Percentiles rank a stretch among this genome's conserved stretches.
Evolutionary conservation across 306 rosid genomes (phyloP).

Genomic region (Ammopiptanthus mongolicus): DNA sequence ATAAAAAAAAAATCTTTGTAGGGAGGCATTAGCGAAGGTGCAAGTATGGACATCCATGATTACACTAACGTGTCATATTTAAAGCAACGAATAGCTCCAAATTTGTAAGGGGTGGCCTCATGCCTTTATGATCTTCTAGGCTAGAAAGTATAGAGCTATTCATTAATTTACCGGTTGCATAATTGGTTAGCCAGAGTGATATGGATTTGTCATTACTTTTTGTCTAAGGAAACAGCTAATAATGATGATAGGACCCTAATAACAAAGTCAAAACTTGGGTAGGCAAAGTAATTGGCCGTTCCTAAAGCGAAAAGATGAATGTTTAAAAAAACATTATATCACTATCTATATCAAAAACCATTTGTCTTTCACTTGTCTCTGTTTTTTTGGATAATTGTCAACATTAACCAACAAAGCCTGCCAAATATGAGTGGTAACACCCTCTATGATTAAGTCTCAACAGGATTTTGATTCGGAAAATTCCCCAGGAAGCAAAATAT

Average conservation of each 20-base stretch:
- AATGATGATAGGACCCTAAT: slow-evolving; percentile 34
- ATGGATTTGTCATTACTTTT: slow-evolving; percentile 38
- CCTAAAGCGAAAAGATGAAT: slow-evolving; percentile 26
- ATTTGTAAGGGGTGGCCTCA: slow-evolving; percentile 17
- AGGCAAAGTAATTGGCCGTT: slow-evolving; percentile 33
- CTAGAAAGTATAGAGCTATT: slow-evolving; percentile 18
- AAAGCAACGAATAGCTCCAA: slow-evolving; percentile 24
- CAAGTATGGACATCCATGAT: slow-evolving; percentile 27
- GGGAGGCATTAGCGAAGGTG: neutral
- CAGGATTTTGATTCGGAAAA: neutral
- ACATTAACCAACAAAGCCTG: slow-evolving; percentile 32
- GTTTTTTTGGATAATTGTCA: slow-evolving; percentile 30
- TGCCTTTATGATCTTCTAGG: slow-evolving; percentile 11
- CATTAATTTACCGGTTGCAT: slow-evolving; percentile 32
- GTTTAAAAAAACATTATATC: slow-evolving; percentile 23
- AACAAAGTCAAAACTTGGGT: slow-evolving; percentile 40
- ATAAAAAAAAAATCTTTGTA: neutral
- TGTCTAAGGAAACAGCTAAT: slow-evolving; percentile 43
- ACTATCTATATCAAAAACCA: neutral
- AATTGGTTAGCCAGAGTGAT: slow-evolving; percentile 38
- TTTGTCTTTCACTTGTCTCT: slow-evolving; percentile 29
- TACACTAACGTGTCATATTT: slow-evolving; percentile 20
- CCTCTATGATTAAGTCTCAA: neutral
- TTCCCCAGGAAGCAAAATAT: neutral
- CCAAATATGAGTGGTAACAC: slow-evolving; percentile 10